phyloP scores from a whole-genome alignment of 2,329 filamentous ascomycete genomes.

The Akanthomyces muscarius region DNA sequence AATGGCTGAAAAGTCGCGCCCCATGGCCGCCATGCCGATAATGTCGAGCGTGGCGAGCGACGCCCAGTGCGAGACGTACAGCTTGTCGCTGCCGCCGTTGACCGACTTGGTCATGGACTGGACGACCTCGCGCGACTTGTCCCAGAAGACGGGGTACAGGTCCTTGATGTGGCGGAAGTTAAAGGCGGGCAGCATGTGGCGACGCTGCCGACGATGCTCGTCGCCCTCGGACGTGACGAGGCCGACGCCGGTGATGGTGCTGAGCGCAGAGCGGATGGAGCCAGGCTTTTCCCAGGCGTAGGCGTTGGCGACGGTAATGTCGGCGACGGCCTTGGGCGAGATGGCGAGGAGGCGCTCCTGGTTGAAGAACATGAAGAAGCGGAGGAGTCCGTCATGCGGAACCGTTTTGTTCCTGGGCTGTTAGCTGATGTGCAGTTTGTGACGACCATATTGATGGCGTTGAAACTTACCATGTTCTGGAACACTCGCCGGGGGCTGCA shows the following conservation, averaged over 20 bases:
- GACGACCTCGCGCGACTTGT: constrained; percentile 66
- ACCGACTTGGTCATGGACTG: constrained; percentile 50
- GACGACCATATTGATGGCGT: background rate
- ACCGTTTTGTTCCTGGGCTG: constrained; percentile 53
- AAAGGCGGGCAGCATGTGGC: constrained; percentile 77
- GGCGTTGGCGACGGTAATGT: constrained; percentile 63
- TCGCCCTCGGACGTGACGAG: constrained; percentile 84
- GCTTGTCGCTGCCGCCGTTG: constrained; percentile 34
- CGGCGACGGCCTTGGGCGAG: constrained; percentile 61
- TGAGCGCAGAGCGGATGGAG: constrained; percentile 51
- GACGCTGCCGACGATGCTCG: constrained; percentile 78
- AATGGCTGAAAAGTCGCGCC: constrained; percentile 65
- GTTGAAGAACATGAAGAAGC: constrained; percentile 61
- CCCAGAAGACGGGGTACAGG: constrained; percentile 80
- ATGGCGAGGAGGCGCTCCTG: constrained; percentile 58
- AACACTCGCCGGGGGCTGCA: constrained; percentile 40
- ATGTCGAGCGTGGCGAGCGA: constrained; percentile 70
- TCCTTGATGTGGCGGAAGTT: constrained; percentile 82
- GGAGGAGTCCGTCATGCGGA: constrained; percentile 65
- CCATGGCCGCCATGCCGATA: constrained; percentile 68
- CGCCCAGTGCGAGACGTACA: constrained; percentile 60
- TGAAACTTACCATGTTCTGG: constrained; percentile 44
- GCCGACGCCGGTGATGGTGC: constrained; percentile 64
- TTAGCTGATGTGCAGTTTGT: constrained; percentile 27
- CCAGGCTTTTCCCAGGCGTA: constrained; percentile 67